Evolutionary conservation across 495 filamentous ascomycete species (phyloP).

Genomic region (Diplogelasinospora grovesii): DNA sequence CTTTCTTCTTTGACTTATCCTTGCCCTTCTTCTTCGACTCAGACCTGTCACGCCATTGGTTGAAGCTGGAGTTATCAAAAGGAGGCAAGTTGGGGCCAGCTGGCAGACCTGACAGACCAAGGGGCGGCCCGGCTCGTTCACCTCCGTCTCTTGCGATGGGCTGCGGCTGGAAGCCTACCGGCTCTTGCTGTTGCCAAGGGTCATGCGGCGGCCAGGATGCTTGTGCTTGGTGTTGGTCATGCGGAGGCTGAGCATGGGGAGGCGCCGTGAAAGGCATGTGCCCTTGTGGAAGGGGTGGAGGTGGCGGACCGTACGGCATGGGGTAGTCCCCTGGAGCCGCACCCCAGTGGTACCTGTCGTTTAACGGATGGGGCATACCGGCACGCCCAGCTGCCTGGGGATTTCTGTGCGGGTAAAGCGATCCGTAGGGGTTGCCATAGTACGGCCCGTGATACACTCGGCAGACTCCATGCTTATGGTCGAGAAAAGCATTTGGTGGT

Average conservation of each 20-base stretch:
- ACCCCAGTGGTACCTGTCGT: slow-evolving; percentile 2
- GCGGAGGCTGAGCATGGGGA: not conserved
- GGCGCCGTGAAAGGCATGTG: not conserved
- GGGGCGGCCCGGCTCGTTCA: no score
- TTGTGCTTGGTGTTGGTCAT: not conserved
- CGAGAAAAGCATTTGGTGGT: slow-evolving; percentile 45
- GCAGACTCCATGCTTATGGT: slow-evolving; percentile 30
- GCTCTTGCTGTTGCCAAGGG: no score
- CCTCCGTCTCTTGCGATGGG: no score
- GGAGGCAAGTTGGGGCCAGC: no score
- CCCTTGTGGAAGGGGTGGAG: not conserved
- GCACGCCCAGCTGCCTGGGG: slow-evolving; percentile 7
- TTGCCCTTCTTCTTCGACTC: no score
- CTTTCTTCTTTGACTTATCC: no score
- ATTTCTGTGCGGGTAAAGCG: slow-evolving; percentile 9
- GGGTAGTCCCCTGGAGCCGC: not conserved
- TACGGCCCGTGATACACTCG: slow-evolving; percentile 44
- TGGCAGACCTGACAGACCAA: no score
- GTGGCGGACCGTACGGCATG: not conserved
- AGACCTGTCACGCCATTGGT: no score
- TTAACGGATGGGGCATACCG: slow-evolving; percentile 18
- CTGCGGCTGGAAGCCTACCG: no score
- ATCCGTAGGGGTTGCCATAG: slow-evolving; percentile 37
- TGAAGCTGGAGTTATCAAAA: no score
- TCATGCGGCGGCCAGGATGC: no score